Evolutionary conservation across 768 basidiomycete genomes (phyloP), one percentile per base, ranked within the genome.

Genomic region (Rickenella mellea): DNA sequence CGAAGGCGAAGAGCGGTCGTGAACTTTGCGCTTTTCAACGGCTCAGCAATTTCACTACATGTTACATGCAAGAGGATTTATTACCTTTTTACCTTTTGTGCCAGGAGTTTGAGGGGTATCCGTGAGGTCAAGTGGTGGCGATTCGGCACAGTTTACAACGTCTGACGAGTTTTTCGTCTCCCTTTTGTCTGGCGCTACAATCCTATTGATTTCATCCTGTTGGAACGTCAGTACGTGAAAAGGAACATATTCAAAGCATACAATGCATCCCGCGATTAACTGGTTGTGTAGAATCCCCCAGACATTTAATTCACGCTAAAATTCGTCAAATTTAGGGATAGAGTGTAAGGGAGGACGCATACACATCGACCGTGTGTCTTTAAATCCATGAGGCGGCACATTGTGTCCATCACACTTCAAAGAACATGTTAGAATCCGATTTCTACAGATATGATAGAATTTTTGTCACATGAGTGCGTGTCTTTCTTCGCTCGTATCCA

Each of bases 261-360:
- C 91, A 30, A 93, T 84, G 25, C 89, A 65, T 1, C 91, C 91
- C 20, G 76, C 56, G 12, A 93, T 69, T 17, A 83, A 62, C 41
- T 79, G 65, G 20, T 62, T 73, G 20, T 83, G 70, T 4, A 89
- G 57, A 42, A 87, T 68, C 0, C 85, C 84, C 48, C 91, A 86
- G 2, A 93, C 80, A 3, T 86, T 87, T 40, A 92, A 68, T 60
- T 94, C 91, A 6, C 90, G 77, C 82, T 89, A 8, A 32, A 22
- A 31, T 45, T 29, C 10, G 19, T 14, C 21, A 21, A 38, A 39
- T 3, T 19, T 39, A 27, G 29, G 24, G 33, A 17, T 10, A 3
- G 8, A 19, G 7, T 5, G 3, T 6, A 36, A 22, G 24, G 2
- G 33, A 15, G 12, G 4, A 15, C 19, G 24, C 33, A 22, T 36